phyloP scores from a whole-genome alignment of 2,329 filamentous ascomycete genomes.

The Neofusicoccum ribis region DNA sequence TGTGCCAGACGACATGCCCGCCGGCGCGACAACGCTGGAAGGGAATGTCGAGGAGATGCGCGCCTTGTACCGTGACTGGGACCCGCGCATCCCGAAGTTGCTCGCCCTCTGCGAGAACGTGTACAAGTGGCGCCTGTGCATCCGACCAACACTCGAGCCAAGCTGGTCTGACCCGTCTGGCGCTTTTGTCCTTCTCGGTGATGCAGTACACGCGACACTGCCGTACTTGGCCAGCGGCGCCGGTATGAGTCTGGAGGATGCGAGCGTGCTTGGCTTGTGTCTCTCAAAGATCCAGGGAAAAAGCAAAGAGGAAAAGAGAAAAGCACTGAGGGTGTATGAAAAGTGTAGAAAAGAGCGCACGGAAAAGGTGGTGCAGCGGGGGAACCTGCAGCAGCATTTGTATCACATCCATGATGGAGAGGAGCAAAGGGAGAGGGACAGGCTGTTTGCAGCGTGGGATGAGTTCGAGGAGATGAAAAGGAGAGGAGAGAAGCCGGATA shows the following conservation, averaged over 20 bases:
- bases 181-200: slow-evolving; percentile 61
- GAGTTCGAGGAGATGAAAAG: slow-evolving; percentile 32
- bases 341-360: slow-evolving; percentile 59
- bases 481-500: slow-evolving; percentile 23
- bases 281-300: slow-evolving; percentile 46
- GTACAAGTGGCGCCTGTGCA: slow-evolving; percentile 62
- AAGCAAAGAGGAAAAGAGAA: slow-evolving; percentile 35
- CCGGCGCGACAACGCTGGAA: slow-evolving; percentile 45
- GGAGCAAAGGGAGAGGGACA: slow-evolving; percentile 57
- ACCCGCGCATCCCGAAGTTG: slow-evolving; percentile 55
- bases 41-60: slow-evolving; percentile 57
- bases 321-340: slow-evolving; percentile 54
- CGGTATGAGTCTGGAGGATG: slow-evolving; percentile 64
- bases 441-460: slow-evolving; percentile 29
- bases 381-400: slow-evolving; percentile 62
- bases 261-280: slow-evolving; percentile 57
- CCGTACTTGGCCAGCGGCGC: slow-evolving; percentile 62
- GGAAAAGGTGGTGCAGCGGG: slow-evolving; percentile 59
- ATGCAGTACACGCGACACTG: slow-evolving; percentile 64
- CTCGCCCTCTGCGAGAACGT: slow-evolving; percentile 59
- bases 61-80: slow-evolving; percentile 58
- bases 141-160: slow-evolving; percentile 53
- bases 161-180: slow-evolving; percentile 59
- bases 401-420: slow-evolving; percentile 62
- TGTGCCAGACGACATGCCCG: slow-evolving; percentile 53